A percentile compares a stretch with the other conserved stretches of the same genome.
Conservation (phyloP, 2,329 filamentous ascomycete species). For the Orbilia oligospora region DNA sequence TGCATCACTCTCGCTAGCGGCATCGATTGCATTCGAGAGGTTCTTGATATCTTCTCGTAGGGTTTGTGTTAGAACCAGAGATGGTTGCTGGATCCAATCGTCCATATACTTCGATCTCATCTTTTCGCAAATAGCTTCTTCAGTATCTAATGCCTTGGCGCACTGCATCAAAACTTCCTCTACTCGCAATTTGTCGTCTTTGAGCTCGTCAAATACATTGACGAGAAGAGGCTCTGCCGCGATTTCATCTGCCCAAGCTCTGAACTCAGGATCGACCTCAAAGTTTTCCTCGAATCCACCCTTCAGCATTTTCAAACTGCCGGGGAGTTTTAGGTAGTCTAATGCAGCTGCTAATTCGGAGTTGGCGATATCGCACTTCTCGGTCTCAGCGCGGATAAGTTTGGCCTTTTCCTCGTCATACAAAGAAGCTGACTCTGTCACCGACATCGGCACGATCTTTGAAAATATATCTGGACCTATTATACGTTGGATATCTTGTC, state of each 20-base stretch:
- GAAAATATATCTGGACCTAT: slow-evolving; percentile 97
- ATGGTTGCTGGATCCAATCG: slow-evolving; percentile 98
- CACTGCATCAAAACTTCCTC: slow-evolving; percentile 81
- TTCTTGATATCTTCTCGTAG: slow-evolving; percentile 87
- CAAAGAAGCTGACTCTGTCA: slow-evolving; percentile 95
- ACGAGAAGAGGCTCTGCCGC: slow-evolving; percentile 81
- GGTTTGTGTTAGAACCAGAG: slow-evolving; percentile 87
- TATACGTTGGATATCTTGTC: slow-evolving; percentile 96
- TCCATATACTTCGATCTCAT: slow-evolving; percentile 97
- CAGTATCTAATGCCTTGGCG: slow-evolving; percentile 91
- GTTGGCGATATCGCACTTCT: slow-evolving; percentile 91
- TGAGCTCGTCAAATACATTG: slow-evolving; percentile 82
- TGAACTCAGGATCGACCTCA: slow-evolving; percentile 86
- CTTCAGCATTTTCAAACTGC: slow-evolving; percentile 90
- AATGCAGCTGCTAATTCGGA: slow-evolving; percentile 95
- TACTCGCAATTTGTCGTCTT: slow-evolving; percentile 82
- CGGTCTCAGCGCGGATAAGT: slow-evolving; percentile 90
- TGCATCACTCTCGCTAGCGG: slow-evolving; percentile 87
- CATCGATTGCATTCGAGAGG: slow-evolving; percentile 89
- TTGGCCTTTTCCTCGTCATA: slow-evolving; percentile 99
- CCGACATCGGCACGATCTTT: slow-evolving; percentile 94
- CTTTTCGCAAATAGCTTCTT: slow-evolving; percentile 98
- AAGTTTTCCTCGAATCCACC: slow-evolving; percentile 91
- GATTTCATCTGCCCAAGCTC: slow-evolving; percentile 93
- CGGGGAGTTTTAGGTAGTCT: slow-evolving; percentile 91